Evolutionary conservation across 2,329 filamentous ascomycete species (phyloP).

Genomic region (Cladosporium sp.): DNA sequence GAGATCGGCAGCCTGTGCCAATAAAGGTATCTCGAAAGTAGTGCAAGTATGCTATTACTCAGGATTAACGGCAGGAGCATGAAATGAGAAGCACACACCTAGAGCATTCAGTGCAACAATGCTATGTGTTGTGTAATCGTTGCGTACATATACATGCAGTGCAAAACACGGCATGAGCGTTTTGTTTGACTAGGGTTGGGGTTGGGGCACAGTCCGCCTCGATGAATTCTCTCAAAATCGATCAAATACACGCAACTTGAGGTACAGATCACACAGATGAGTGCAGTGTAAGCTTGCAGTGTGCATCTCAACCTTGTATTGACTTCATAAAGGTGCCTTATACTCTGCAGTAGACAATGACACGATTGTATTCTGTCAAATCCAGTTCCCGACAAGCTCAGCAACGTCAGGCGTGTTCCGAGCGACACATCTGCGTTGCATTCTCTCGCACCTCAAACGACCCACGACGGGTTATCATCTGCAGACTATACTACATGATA

Average conservation of each 20-base stretch:
- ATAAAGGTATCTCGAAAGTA: too few relatives aligned
- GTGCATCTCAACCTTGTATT: rapidly evolving
- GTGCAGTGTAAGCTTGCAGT: not conserved
- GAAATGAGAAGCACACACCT: too few relatives aligned
- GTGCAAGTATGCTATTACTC: too few relatives aligned
- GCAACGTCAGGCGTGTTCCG: not conserved
- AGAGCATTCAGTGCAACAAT: too few relatives aligned
- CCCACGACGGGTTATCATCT: not conserved
- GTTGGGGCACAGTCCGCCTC: not conserved
- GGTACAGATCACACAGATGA: not conserved
- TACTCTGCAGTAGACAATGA: not conserved
- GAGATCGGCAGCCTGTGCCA: not conserved
- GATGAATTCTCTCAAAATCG: not conserved
- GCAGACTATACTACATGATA: not conserved
- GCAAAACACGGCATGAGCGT: not conserved
- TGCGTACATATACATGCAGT: too few relatives aligned
- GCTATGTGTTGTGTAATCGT: too few relatives aligned
- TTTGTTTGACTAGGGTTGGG: not conserved
- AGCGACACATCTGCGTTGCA: not conserved
- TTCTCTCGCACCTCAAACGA: not conserved
- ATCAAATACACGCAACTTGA: not conserved
- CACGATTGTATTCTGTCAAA: not conserved
- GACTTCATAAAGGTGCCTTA: not conserved
- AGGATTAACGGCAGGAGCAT: too few relatives aligned
- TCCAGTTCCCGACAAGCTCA: not conserved